Evolutionary conservation across 441 rosid species (phyloP).

Genomic region (Brassica hybrid): DNA sequence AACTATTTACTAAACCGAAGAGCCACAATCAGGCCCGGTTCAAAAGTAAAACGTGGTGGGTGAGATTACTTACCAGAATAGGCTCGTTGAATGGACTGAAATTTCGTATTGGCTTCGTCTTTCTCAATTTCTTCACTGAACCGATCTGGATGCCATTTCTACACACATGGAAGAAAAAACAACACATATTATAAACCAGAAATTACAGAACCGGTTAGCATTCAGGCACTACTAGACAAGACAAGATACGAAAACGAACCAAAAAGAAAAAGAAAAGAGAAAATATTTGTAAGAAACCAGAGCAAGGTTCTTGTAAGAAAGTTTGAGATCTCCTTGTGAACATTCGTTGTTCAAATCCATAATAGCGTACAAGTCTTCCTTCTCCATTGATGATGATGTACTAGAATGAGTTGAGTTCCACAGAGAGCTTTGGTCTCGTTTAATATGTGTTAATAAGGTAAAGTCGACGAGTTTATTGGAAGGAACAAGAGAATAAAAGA

Average conservation of each 20-base stretch:
- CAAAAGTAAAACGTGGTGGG: neutral
- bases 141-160: slow-evolving; percentile 97
- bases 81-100: slow-evolving; percentile 80
- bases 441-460: neutral
- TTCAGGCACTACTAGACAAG: neutral
- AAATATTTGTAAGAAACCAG: slow-evolving; percentile 50
- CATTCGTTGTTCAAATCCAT: slow-evolving; percentile 77
- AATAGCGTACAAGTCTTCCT: slow-evolving; percentile 67
- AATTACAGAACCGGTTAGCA: neutral
- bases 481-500: slow-evolving; percentile 7
- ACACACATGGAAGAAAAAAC: neutral
- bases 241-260: neutral
- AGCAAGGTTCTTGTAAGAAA: slow-evolving; percentile 87
- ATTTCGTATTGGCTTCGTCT: slow-evolving; percentile 72
- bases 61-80: slow-evolving; percentile 59
- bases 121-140: slow-evolving; percentile 62
- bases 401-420: neutral
- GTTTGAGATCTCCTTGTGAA: slow-evolving; percentile 66
- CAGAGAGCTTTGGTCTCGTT: neutral
- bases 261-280: neutral
- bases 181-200: neutral
- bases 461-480: neutral
- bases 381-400: slow-evolving; percentile 59
- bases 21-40: slow-evolving; percentile 12
- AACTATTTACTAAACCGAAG: slow-evolving; percentile 9